Evolutionary conservation across 2,329 filamentous ascomycete species (phyloP).

Genomic region (Zymoseptoria crescenta): DNA sequence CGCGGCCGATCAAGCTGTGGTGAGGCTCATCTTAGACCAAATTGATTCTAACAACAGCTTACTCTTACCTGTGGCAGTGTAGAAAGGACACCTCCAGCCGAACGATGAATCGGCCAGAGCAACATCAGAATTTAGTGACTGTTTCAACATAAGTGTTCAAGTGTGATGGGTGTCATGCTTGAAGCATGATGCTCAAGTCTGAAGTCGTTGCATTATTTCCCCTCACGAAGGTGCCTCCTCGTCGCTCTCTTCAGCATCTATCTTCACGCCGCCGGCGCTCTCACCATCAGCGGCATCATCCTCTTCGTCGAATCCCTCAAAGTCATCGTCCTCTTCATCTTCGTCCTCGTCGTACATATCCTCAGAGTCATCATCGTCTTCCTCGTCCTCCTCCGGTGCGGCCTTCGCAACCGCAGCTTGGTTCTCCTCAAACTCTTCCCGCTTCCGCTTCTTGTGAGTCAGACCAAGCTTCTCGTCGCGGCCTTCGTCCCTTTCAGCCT

Average conservation of each 20-base stretch:
- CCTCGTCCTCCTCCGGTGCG: constrained; percentile 32
- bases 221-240: constrained; percentile 5
- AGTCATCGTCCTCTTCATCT: constrained; percentile 19
- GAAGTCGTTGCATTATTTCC: background rate
- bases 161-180: background rate
- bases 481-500: constrained; percentile 48
- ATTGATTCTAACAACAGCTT: background rate
- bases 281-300: constrained; percentile 18
- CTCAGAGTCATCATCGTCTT: constrained; percentile 14
- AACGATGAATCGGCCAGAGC: background rate
- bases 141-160: background rate
- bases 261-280: constrained; percentile 3
- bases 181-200: background rate
- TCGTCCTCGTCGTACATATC: constrained; percentile 14
- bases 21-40: background rate
- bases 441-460: constrained; percentile 72
- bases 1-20: background rate
- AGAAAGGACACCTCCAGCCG: background rate
- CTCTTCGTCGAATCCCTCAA: constrained; percentile 28
- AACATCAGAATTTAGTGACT: background rate
- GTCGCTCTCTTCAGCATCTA: constrained; percentile 9
- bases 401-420: constrained; percentile 44
- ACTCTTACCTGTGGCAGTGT: background rate
- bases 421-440: constrained; percentile 30
- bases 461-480: constrained; percentile 74